Conservation (phyloP, 305 asterid species). For the Nicotiana rustica region DNA sequence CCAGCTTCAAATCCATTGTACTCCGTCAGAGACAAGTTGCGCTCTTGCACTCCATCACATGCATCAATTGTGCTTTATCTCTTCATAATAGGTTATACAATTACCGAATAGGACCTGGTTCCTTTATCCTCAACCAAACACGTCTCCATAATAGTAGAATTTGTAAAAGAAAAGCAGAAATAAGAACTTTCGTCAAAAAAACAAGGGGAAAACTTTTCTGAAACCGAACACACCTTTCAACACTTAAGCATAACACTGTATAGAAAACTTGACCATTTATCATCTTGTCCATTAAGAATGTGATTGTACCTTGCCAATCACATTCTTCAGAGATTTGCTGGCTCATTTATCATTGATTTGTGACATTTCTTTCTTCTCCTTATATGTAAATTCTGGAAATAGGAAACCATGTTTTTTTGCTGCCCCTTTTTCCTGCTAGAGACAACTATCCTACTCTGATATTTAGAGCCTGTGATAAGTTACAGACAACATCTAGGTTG, state of each 20-base stretch:
- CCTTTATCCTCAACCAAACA: neutral
- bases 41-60: neutral
- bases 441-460: constrained; percentile 11
- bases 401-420: neutral
- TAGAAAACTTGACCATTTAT: neutral
- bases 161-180: constrained; percentile 14
- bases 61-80: neutral
- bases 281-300: neutral
- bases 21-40: neutral
- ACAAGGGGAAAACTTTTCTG: neutral
- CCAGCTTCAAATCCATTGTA: constrained; percentile 18
- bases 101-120: neutral
- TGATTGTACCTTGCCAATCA: neutral
- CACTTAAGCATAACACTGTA: neutral
- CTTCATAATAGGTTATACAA: neutral
- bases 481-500: constrained; percentile 9
- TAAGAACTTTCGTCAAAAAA: neutral
- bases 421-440: neutral
- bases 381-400: neutral
- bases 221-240: neutral
- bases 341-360: neutral
- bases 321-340: constrained; percentile 8
- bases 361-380: neutral
- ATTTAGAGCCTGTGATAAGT: neutral
- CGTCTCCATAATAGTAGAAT: neutral